These are phyloP conservation scores for Pyricularia grisea DNA, from an alignment of 2,329 filamentous ascomycete species.

Conservation along the genomic window DNA sequence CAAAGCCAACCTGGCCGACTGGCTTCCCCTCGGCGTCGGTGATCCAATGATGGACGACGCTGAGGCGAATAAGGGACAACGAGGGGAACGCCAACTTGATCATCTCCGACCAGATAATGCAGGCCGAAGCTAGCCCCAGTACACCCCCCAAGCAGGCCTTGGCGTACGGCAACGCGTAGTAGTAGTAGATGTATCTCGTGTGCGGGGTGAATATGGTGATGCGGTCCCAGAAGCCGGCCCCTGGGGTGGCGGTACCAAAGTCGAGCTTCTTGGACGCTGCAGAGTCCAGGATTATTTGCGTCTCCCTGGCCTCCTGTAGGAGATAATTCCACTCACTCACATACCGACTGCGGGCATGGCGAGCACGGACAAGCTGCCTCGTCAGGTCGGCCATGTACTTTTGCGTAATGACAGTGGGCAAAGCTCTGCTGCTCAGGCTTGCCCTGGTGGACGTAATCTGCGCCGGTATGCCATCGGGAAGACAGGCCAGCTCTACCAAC, in stretches of 20 bases:
- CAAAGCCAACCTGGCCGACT: slow-evolving; percentile 75
- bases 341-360: slow-evolving; percentile 76
- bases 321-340: slow-evolving; percentile 77
- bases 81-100: slow-evolving; percentile 73
- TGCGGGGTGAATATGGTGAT: slow-evolving; percentile 65
- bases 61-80: slow-evolving; percentile 59
- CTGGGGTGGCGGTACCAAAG: slow-evolving; percentile 52
- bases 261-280: slow-evolving; percentile 71
- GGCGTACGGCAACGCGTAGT: slow-evolving; percentile 60
- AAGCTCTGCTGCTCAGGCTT: slow-evolving; percentile 20
- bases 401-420: slow-evolving; percentile 83
- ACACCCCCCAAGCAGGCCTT: slow-evolving; percentile 57
- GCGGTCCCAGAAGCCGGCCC: slow-evolving; percentile 43
- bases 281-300: slow-evolving; percentile 78
- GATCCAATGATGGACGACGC: slow-evolving; percentile 66
- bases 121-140: slow-evolving; percentile 65
- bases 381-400: slow-evolving; percentile 89
- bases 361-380: slow-evolving; percentile 68
- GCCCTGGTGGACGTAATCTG: slow-evolving; percentile 29
- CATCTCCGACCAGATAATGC: slow-evolving; percentile 88
- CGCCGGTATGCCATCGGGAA: slow-evolving; percentile 52
- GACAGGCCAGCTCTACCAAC: slow-evolving; percentile 64
- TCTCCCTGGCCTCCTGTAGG: slow-evolving; percentile 62
- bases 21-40: slow-evolving; percentile 60
- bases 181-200: slow-evolving; percentile 70